Conservation (phyloP, 2,329 filamentous ascomycete genomes). For the Curvularia hawaiiensis region DNA sequence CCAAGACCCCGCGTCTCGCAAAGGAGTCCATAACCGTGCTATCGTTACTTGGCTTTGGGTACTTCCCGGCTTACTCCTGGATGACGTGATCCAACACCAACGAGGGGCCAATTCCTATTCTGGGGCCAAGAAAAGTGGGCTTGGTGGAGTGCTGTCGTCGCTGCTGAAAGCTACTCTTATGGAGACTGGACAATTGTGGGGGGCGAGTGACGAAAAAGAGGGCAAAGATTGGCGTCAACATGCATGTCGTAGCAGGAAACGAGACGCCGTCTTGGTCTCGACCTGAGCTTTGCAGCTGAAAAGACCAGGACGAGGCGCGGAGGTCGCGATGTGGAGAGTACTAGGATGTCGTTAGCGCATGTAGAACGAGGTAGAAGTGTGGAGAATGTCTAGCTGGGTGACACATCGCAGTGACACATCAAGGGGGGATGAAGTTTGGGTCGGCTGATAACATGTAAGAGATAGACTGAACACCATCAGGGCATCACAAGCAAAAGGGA, state of each 20-base stretch:
- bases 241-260: constrained; percentile 11
- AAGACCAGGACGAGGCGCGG: constrained; percentile 1
- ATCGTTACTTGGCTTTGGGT: not conserved
- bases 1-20: not conserved
- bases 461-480: not conserved
- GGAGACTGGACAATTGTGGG: not conserved
- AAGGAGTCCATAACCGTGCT: not conserved
- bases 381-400: constrained; percentile 8
- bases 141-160: not conserved
- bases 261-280: constrained; percentile 10
- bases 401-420: constrained; percentile 5
- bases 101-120: not conserved
- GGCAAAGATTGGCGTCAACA: constrained; percentile 21
- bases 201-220: not conserved
- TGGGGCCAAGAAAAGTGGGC: not conserved
- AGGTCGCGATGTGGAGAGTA: constrained; percentile 9
- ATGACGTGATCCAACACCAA: not conserved
- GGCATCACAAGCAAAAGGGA: constrained; percentile 11
- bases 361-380: constrained; percentile 13
- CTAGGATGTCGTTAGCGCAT: constrained; percentile 7
- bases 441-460: not conserved
- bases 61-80: not conserved
- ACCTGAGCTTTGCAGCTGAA: constrained; percentile 8
- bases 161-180: not conserved
- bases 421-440: not conserved